Conservation (phyloP, 768 basidiomycete species). For the Tylopilus cervinicoccineus region DNA sequence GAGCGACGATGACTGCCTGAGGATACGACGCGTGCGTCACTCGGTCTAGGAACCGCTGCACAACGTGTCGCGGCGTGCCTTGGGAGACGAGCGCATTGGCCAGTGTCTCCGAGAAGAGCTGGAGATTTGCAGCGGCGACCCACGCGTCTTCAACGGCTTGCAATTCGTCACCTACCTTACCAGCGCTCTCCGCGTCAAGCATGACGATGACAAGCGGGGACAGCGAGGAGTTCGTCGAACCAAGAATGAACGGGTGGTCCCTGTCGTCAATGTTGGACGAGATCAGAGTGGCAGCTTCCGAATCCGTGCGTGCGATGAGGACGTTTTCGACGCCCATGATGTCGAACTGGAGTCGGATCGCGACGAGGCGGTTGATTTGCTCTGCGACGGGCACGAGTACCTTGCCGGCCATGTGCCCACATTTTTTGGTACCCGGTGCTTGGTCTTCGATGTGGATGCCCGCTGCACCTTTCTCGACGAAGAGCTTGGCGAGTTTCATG, state of each 20-base stretch:
- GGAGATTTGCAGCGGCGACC: conserved; percentile 72
- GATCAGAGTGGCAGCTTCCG: conserved; percentile 96
- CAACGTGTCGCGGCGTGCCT: conserved; percentile 42
- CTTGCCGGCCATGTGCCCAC: conserved; percentile 92
- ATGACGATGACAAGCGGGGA: conserved; percentile 74
- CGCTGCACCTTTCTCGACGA: conserved; percentile 97
- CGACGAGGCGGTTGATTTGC: conserved; percentile 97
- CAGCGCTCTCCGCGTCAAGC: conserved; percentile 77
- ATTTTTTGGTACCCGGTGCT: conserved; percentile 96
- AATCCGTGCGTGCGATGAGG: conserved; percentile 91
- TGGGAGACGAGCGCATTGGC: conserved; percentile 63
- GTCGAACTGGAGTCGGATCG: conserved; percentile 95
- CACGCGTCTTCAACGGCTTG: conserved; percentile 90
- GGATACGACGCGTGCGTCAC: conserved; percentile 66
- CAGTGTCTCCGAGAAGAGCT: conserved; percentile 72
- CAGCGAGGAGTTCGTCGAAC: conserved; percentile 73
- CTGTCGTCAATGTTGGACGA: conserved; percentile 94
- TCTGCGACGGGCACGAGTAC: conserved; percentile 96
- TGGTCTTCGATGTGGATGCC: conserved; percentile 99
- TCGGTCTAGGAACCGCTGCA: conserved; percentile 61
- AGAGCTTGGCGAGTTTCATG: conserved; percentile 98
- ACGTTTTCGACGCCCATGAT: conserved; percentile 98
- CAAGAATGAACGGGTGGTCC: conserved; percentile 97
- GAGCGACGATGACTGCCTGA: conserved; percentile 70
- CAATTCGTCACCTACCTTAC: conserved; percentile 74